Conservation (phyloP, 306 rosid genomes). For the Lathyrus aphaca region DNA sequence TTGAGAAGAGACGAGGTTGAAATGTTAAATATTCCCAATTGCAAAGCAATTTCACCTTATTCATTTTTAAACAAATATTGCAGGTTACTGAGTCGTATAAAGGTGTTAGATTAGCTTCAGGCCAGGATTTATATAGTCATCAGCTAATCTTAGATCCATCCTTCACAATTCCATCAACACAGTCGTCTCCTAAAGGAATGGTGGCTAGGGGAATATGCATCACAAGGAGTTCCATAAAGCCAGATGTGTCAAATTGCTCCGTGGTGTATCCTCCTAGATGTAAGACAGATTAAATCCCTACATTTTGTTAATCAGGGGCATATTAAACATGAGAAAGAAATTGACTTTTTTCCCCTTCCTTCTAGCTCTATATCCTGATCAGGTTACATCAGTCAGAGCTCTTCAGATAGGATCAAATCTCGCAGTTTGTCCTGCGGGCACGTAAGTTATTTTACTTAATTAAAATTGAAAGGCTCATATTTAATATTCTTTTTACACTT, state of each 20-base stretch:
- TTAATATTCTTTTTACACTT: constrained; percentile 11
- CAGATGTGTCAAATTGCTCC: constrained; percentile 61
- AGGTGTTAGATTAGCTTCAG: constrained; percentile 89
- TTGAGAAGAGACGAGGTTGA: constrained; percentile 31
- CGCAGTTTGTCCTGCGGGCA: constrained; percentile 81
- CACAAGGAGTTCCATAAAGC: constrained; percentile 66
- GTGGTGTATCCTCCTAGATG: constrained; percentile 89
- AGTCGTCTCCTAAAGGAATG: constrained; percentile 51
- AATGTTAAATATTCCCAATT: constrained; percentile 23
- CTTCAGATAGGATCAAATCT: constrained; percentile 79
- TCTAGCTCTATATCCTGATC: constrained; percentile 80
- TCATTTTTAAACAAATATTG: constrained; percentile 41
- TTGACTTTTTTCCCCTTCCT: constrained; percentile 32
- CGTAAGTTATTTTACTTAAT: constrained; percentile 56
- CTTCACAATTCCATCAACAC: constrained; percentile 51
- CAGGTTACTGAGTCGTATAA: constrained; percentile 69
- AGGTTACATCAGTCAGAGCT: constrained; percentile 69
- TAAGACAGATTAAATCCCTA: constrained; percentile 48
- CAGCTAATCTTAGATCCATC: constrained; percentile 82
- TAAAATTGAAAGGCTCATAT: not conserved
- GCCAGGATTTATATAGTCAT: constrained; percentile 73
- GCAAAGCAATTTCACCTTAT: constrained; percentile 34
- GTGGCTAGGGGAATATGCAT: constrained; percentile 95
- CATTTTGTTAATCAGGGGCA: constrained; percentile 29
- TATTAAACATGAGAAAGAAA: constrained; percentile 15